Evolutionary conservation across 768 basidiomycete genomes (phyloP).

Genomic region (Mrakia frigida): DNA sequence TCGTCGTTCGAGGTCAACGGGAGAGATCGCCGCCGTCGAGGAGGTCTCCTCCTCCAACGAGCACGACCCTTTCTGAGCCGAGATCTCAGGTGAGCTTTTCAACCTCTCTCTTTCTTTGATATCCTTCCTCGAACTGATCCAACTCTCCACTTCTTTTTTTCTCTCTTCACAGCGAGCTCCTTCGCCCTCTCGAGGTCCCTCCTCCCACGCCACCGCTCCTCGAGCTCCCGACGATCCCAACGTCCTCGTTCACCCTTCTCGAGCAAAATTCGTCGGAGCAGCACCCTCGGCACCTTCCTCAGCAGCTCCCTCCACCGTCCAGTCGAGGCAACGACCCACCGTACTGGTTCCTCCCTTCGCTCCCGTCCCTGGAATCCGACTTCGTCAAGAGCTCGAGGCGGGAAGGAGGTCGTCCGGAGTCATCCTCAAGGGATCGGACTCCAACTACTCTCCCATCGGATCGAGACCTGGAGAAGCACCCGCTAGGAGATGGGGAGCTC

Average conservation of each 20-base stretch:
- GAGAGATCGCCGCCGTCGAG: background rate
- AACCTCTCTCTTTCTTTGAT: background rate
- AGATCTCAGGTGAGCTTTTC: background rate
- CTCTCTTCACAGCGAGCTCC: background rate
- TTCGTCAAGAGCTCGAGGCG: background rate
- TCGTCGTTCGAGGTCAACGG: background rate
- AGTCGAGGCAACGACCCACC: background rate
- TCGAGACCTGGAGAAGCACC: background rate
- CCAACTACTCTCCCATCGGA: background rate
- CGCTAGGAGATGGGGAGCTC: slow-evolving; percentile 8
- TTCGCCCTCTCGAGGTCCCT: background rate
- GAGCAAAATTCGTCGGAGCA: background rate
- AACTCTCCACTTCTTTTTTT: background rate
- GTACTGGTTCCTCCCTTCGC: background rate
- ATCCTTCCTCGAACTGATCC: background rate
- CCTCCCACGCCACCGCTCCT: background rate
- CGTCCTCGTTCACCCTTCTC: background rate
- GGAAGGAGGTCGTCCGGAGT: background rate
- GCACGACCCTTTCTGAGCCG: background rate
- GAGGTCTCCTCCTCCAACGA: background rate
- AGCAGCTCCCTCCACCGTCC: background rate
- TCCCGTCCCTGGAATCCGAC: background rate
- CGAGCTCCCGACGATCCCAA: background rate
- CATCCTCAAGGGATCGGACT: background rate
- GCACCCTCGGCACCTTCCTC: background rate